Conservation (phyloP, 306 rosid species). For the Dryas drummondii region DNA sequence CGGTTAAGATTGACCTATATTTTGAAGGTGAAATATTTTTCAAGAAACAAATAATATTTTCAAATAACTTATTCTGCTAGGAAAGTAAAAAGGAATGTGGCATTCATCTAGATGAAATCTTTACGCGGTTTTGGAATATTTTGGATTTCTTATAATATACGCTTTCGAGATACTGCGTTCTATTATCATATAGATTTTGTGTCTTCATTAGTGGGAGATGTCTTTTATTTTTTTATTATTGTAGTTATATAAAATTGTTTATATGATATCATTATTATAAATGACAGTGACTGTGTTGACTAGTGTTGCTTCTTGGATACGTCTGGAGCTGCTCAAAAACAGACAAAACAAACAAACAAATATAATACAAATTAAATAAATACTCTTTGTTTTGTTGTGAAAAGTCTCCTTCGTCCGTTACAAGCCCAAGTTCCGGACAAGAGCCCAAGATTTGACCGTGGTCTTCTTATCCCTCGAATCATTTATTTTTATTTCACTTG, state of each 20-base stretch:
- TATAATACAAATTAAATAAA: neutral
- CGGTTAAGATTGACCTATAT: no score
- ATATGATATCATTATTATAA: no score
- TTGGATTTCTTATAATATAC: constrained; percentile 16
- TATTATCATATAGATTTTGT: neutral
- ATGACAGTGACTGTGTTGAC: constrained; percentile 22
- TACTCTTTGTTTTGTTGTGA: constrained; percentile 23
- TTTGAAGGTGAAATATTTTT: no score
- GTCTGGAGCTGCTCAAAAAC: constrained; percentile 31
- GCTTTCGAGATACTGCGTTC: constrained; percentile 13
- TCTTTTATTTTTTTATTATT: neutral
- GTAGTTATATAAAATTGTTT: neutral
- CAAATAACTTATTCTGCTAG: no score
- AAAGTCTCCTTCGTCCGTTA: constrained; percentile 29
- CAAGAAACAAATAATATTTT: no score
- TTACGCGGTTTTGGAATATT: constrained; percentile 34
- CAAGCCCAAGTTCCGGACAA: constrained; percentile 13
- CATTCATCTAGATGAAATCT: no score
- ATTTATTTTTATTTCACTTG: no score
- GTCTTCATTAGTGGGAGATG: constrained; percentile 17
- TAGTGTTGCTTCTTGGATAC: constrained; percentile 29
- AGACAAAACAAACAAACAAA: constrained; percentile 16
- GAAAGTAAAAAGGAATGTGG: no score
- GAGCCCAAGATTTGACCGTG: constrained; percentile 28
- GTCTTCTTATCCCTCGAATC: neutral